Conservation (phyloP, 257 asterid genomes). For the Solanum pimpinellifolium region DNA sequence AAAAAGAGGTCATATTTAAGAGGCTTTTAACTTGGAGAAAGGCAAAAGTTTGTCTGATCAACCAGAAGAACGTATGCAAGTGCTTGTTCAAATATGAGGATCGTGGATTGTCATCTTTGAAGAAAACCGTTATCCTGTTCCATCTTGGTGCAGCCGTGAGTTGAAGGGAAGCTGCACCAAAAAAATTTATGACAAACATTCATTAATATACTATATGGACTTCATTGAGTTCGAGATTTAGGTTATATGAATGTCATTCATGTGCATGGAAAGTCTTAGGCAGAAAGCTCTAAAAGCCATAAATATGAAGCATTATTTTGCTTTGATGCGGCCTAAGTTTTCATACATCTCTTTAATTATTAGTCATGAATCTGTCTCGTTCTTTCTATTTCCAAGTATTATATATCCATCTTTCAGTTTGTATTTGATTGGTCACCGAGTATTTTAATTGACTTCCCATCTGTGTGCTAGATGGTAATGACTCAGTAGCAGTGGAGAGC, state of each 20-base stretch:
- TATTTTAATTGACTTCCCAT: not conserved
- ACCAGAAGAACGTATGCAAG: not conserved
- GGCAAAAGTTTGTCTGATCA: not conserved
- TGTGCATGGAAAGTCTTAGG: not conserved
- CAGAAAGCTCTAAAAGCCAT: not conserved
- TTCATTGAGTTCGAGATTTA: not conserved
- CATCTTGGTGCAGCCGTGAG: not conserved
- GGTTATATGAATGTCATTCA: not conserved
- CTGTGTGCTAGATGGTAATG: constrained; percentile 57
- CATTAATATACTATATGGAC: not conserved
- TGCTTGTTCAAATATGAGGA: not conserved
- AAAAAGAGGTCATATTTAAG: not conserved
- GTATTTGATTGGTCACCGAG: not conserved
- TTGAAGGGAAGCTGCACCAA: not conserved
- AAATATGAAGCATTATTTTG: not conserved
- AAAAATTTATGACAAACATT: not conserved
- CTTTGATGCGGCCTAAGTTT: not conserved
- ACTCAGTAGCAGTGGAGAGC: constrained; percentile 50
- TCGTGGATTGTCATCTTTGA: not conserved
- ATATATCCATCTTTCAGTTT: not conserved
- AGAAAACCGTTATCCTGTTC: not conserved
- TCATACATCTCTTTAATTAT: not conserved
- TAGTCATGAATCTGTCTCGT: not conserved
- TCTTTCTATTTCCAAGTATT: not conserved
- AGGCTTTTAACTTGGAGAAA: not conserved